Evolutionary conservation across 768 basidiomycete species (phyloP).

Genomic region (Pleurotus platypus): DNA sequence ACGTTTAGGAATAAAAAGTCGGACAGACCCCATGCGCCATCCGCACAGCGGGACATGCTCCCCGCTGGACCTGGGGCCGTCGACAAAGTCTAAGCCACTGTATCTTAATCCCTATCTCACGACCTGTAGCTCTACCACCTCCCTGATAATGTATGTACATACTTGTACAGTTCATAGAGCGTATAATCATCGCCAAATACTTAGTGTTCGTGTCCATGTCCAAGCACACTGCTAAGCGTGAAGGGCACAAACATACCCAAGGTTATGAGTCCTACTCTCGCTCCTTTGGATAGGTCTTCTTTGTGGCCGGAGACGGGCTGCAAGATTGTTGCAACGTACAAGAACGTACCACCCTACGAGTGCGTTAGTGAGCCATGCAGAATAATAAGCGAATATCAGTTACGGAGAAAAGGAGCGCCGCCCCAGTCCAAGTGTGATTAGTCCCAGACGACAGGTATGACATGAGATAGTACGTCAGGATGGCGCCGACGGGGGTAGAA

Average conservation of each 20-base stretch:
- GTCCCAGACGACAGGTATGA: slow-evolving; percentile 45
- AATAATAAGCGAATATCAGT: slow-evolving; percentile 22
- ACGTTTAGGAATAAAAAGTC: not conserved
- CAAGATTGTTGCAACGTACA: slow-evolving; percentile 92
- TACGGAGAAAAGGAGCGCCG: slow-evolving; percentile 83
- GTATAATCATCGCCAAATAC: too few relatives aligned
- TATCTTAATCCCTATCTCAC: not conserved
- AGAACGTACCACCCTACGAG: slow-evolving; percentile 82
- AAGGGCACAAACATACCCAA: slow-evolving; percentile 74
- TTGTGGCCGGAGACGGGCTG: slow-evolving; percentile 62
- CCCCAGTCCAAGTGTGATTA: slow-evolving; percentile 59
- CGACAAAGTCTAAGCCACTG: not conserved
- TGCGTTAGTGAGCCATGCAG: not conserved
- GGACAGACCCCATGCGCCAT: too few relatives aligned
- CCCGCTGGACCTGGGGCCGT: not conserved
- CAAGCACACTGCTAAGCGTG: slow-evolving; percentile 52
- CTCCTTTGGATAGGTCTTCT: slow-evolving; percentile 39
- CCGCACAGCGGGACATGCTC: too few relatives aligned
- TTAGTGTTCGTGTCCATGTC: slow-evolving; percentile 49
- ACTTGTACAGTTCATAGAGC: too few relatives aligned
- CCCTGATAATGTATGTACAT: too few relatives aligned
- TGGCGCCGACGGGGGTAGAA: slow-evolving; percentile 80
- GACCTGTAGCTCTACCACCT: too few relatives aligned
- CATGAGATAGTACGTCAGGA: slow-evolving; percentile 72
- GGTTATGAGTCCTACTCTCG: slow-evolving; percentile 52